A percentile compares a stretch with the other conserved stretches of the same genome.
Conservation (phyloP, 768 basidiomycete genomes). For the Austroboletus eburneus region DNA sequence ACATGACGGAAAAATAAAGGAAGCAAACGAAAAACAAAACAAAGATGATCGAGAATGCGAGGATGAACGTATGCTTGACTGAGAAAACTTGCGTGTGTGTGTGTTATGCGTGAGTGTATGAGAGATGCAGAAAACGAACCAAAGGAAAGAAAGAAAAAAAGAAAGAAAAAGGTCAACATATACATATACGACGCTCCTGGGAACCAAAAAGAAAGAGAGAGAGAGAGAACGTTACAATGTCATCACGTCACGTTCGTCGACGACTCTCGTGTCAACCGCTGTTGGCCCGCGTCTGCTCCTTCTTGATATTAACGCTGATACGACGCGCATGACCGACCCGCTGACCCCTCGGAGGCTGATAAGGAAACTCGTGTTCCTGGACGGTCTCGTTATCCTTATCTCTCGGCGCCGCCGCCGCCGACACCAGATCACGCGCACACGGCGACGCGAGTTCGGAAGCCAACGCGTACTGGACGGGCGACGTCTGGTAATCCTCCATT, state of each 20-base stretch:
- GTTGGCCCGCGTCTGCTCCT: constrained; percentile 4
- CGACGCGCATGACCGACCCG: constrained; percentile 38
- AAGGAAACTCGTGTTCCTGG: constrained; percentile 26
- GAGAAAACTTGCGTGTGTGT: too few relatives aligned
- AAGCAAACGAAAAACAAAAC: too few relatives aligned
- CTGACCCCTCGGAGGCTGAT: constrained; percentile 30
- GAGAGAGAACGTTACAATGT: background rate
- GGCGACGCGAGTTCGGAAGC: background rate
- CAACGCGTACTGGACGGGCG: background rate
- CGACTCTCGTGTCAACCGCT: constrained; percentile 9
- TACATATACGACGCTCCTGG: background rate
- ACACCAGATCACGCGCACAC: background rate
- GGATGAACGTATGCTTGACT: too few relatives aligned
- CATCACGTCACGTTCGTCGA: background rate
- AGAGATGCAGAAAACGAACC: background rate
- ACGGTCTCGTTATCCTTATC: background rate
- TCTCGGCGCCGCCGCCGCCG: background rate
- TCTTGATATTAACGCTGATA: constrained; percentile 37
- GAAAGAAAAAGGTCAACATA: background rate
- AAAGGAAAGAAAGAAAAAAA: background rate
- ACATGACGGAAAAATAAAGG: too few relatives aligned
- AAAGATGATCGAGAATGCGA: too few relatives aligned
- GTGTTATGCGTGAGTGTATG: too few relatives aligned
- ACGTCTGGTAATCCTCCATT: constrained; percentile 4
- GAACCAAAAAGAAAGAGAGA: background rate